phyloP scores from a whole-genome alignment of 2,329 filamentous ascomycete genomes.

The Xylaria polymorpha region DNA sequence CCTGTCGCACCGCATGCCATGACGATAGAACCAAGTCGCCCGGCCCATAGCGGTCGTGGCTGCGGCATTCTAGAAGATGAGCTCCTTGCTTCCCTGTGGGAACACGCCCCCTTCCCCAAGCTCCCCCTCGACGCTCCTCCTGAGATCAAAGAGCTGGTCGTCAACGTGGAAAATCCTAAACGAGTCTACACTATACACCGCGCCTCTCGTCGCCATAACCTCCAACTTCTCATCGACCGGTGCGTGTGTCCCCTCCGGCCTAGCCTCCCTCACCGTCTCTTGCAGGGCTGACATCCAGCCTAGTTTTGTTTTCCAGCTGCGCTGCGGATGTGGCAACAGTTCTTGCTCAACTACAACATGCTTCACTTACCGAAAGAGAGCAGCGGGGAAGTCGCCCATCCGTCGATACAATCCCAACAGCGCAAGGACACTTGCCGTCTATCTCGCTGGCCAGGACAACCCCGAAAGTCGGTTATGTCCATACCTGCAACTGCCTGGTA shows the following conservation, averaged over 20 bases:
- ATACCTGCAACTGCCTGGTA: conserved; percentile 56
- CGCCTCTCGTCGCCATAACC: conserved; percentile 70
- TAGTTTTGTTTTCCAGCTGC: conserved; percentile 84
- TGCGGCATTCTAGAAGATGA: conserved; percentile 57
- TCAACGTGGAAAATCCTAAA: conserved; percentile 70
- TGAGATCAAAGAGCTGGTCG: conserved; percentile 65
- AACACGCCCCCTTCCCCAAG: conserved; percentile 68
- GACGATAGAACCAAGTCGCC: conserved; percentile 59
- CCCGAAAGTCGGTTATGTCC: conserved; percentile 77
- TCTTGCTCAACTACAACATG: conserved; percentile 81
- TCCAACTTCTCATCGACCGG: conserved; percentile 76
- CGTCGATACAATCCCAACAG: conserved; percentile 84
- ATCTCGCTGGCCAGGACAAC: conserved; percentile 83
- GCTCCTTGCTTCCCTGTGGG: conserved; percentile 69
- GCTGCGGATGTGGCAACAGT: conserved; percentile 78
- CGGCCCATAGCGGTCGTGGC: conserved; percentile 50
- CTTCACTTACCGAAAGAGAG: conserved; percentile 78
- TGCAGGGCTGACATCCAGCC: conserved; percentile 37
- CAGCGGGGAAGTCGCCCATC: conserved; percentile 74
- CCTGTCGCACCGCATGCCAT: conserved; percentile 50
- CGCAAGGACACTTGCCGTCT: conserved; percentile 82
- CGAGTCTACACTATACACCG: conserved; percentile 70
- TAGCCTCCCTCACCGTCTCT: neutral
- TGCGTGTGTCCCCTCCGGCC: conserved; percentile 52
- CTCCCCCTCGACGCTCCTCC: conserved; percentile 70